Base-by-base conservation (phyloP, 331 rosid genomes). In the Quercus lobata region DNA sequence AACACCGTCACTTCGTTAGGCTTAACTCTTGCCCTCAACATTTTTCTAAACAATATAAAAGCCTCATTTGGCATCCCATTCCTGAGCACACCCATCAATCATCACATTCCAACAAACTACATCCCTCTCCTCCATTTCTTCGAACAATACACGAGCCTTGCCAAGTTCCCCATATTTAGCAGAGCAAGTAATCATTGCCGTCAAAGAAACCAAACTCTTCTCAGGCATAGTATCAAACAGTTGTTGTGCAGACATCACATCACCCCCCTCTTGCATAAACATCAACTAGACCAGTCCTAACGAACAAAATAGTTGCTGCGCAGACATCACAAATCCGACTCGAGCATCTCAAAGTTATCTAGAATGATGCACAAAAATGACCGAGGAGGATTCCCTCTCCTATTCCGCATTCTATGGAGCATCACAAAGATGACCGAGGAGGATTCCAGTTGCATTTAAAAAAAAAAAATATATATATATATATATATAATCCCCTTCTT, bases 51-150 rank as follows among this genome's bases (percentile, higher is more conserved):
- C 44, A 91, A 86, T 71, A 80, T 79, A 78, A 92, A 78, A 27
- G 91, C 87, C 70, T 94, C 94, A 57, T 86, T 86, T 2, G 95
- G 95, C 65, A 74, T 77, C 81, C 97, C 97, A 79, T 87, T 86
- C 63, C 63, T 90, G 93, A 57, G 97, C 76, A 60, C 85, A 90
- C 70, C 97, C 98, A 76, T 89, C 95, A 72, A 91, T 90, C 91
- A 92, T 94, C 87, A 91, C 97, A 44, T 94, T 94, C 98, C 97
- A 94, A 78, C 94, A 91, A 70, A 92, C 91, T 76, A 85, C 90
- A 79, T 94, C 97, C 60, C 79, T 86, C 37, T 85, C 85, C 22
- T 22, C 57, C 90, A 91, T 86, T 6, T 74, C 92, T 5, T 89
- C 86, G 57, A 94, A 91, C 85, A 92, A 76, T 71, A 32, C 32